Evolutionary conservation across 2,329 filamentous ascomycete genomes (phyloP).

Genomic region (Botrytis deweyae): DNA sequence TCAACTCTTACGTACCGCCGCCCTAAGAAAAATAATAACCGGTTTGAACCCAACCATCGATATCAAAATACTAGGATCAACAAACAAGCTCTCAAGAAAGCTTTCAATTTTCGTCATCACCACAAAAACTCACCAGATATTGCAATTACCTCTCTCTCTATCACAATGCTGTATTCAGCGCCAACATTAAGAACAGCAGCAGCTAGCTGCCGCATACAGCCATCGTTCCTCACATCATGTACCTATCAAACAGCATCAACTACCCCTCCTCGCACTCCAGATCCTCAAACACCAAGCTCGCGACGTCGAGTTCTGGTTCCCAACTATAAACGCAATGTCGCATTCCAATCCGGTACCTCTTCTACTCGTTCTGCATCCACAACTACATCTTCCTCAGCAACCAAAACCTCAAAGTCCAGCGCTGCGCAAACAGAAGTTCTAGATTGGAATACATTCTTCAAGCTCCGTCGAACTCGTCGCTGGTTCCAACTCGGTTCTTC

Average conservation of each 20-base stretch:
- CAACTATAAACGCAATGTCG: conserved; percentile 35
- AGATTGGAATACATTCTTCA: conserved; percentile 92
- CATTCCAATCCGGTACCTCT: conserved; percentile 28
- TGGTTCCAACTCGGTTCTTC: conserved; percentile 81
- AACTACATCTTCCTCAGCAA: conserved; percentile 22
- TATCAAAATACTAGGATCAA: conserved; percentile 11
- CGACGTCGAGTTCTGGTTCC: conserved; percentile 33
- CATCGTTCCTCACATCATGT: conserved; percentile 33
- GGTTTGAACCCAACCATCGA: neutral
- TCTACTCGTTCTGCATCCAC: conserved; percentile 29
- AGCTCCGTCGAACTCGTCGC: conserved; percentile 80
- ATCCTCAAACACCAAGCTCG: conserved; percentile 8
- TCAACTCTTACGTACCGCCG: too few species aligned
- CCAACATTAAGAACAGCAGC: conserved; percentile 37
- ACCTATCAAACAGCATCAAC: conserved; percentile 32
- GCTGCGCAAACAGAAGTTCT: conserved; percentile 40
- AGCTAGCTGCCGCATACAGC: conserved; percentile 37
- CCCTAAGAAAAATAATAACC: conserved; percentile 3
- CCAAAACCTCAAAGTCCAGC: conserved; percentile 20
- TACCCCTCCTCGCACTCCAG: conserved; percentile 25
- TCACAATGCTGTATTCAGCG: conserved; percentile 37
- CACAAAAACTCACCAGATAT: conserved; percentile 7
- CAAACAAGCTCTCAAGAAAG: conserved; percentile 3
- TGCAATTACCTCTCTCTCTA: neutral
- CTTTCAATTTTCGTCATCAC: conserved; percentile 18